Evolutionary conservation across 208 protist genomes (phyloP), one percentile per base, ranked within the genome.

Genomic region (Porcisia deanei): DNA sequence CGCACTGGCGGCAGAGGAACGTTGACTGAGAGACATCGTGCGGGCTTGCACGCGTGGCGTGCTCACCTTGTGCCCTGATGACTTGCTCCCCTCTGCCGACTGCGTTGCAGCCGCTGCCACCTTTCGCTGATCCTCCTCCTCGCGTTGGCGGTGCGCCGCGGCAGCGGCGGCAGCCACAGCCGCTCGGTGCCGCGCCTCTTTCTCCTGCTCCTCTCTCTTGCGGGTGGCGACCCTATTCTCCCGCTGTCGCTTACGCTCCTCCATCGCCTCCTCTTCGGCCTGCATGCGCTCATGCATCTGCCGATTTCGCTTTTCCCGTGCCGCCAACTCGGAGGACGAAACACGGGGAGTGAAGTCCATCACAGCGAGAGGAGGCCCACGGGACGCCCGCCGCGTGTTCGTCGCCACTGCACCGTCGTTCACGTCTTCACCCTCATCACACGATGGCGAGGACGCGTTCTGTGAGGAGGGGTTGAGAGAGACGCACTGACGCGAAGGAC

Each of bases 331-430:
- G n/a, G 76, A 72, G 14, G 73, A 55, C 57, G 57, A 71, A 5
- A 76, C 58, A 39, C 81, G 80, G 8, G 84, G 75, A 6, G 84
- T 85, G 82, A 87, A 87, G 84, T 89, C 83, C 75, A 86, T 80
- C 69, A 86, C 79, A 2, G 75, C 54, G 1, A 76, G 79, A 18
- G 75, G 45, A 43, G 54, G 6, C 47, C 6, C 67, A 3, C 57
- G 57, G n/a, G 71, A 61, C 12, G 41, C 41, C 16, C 30, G 53
- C 10, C 54, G 57, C 57, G 18, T 25, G 22, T n/a, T 0, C 0
- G 22, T 59, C 3, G 18, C n/a, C 2, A 7, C 59, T 74, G 16
- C 61, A 45, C 30, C 22, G 39, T 20, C 6, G 66, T 22, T 58
- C 39, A 67, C 72, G n/a, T 39, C 65, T 18, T 55, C 54, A 39